Base-by-base conservation (phyloP, 345 rosid species). In the Sisymbrium altissimum region DNA sequence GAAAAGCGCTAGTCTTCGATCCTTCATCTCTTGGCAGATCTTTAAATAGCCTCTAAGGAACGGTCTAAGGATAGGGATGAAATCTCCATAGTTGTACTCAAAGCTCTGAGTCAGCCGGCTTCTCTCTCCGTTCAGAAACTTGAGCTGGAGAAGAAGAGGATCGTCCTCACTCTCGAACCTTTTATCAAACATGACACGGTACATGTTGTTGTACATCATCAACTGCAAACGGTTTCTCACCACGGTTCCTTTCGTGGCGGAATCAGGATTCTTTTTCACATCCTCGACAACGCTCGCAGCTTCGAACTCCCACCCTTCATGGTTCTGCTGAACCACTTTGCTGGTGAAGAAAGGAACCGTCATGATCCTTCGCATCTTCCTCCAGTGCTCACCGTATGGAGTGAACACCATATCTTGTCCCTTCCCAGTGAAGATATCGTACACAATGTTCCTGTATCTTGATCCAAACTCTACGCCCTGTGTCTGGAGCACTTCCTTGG, bases 321-420 rank as follows among this genome's bases (percentile, higher is more conserved):
- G 68, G 71, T 93, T 84, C 72, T 81, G 95, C 8, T 88, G 97
- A 10, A 93, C 98, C 0, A 93, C 98, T 50, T 88, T 93, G 83
- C 84, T 88, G 18, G 98, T 96, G 82, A 96, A 96, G 70, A 96
- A 96, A 0, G 99, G 99, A 23, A 95, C 99, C 19, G 99, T 95
- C 99, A 95, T 95, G 84, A 95, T 95, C 66, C 99, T 60, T 55
- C 98, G 45, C 99, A 95, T 96, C 86, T 96, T 96, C 68, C 99
- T 73, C 99, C 99, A 96, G 73, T 96, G 99, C 64, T 96, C 99
- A 0, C 99, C 99, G 72, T 96, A 96, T 0, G 89, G 96, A 0
- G 99, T 92, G 84, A 96, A 96, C 71, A 92, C 99, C 99, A 96
- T 96, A 75, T 96, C 99, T 81, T 96, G 99, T 0, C 99, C 99